Base-by-base conservation (phyloP, 2,329 filamentous ascomycete species). In the Diaporthe velutina region DNA sequence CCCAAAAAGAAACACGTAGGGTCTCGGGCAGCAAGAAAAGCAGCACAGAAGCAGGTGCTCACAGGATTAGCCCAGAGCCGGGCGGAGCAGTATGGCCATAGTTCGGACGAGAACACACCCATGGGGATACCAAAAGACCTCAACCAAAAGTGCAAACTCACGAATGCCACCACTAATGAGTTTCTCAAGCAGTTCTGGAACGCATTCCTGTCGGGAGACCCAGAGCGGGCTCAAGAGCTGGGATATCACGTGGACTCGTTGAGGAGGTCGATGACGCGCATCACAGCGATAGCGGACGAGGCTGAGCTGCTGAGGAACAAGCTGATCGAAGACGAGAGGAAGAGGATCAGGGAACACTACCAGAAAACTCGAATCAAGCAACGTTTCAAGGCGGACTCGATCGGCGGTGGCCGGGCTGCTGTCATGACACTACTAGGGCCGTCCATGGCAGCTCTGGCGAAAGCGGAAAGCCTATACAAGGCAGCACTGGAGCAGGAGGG, bases 101-200 rank as follows among this genome's bases (percentile, higher is more conserved):
- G 83, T 55, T 81, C 83, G 74, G 90, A 86, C 79, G 85, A 84
- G 79, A 86, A 79, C 78, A 88, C 82, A 70, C 89, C 84, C 78
- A 93, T 88, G 91, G 86, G 88, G 15, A 79, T 92, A 33, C 86
- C 92, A 4, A 80, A 85, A 2, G 87, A 89, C 2, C 85, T 93
- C 28, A 86, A 90, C 5, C 87, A 92, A 57, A 90, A 90, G 73
- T 92, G 90, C 78, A 85, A 84, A 54, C 83, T 91, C 73, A 98
- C 96, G 0, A 95, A 98, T 82, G 96, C 96, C 71, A 99, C 97
- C 0, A 97, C 95, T 0, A 93, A 94, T 50, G 97, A 99, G 81
- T 99, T 98, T 80, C 86, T 99, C n/a, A 94, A 96, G 79, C 97
- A 98, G 83, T 99, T 99, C 86, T 99, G 96, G 96, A 90, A 91